Conservation (phyloP, 1,284 basidiomycete genomes). For the Heterobasidion occidentale region DNA sequence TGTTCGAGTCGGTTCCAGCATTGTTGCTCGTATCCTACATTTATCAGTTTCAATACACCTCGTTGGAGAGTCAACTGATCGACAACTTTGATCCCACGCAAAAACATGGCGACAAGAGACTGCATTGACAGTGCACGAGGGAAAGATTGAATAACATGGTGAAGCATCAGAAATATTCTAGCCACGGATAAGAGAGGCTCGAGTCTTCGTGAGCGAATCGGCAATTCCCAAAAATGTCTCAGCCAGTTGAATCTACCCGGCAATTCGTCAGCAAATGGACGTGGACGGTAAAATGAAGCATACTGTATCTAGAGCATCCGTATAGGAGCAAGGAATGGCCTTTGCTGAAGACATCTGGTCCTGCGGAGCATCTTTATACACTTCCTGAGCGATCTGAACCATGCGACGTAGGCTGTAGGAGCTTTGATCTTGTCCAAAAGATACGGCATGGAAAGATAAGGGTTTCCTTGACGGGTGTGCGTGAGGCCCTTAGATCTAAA, state of each 20-base stretch:
- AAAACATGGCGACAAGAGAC: no score
- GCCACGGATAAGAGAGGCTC: constrained; percentile 34
- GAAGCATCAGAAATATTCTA: no score
- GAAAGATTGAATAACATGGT: no score
- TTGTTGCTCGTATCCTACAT: no score
- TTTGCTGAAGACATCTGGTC: constrained; percentile 31
- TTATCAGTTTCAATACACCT: no score
- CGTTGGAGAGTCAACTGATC: no score
- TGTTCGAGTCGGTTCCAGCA: no score
- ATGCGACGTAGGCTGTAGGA: constrained; percentile 33
- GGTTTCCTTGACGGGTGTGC: not conserved
- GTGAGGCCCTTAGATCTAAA: no score
- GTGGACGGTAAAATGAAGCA: constrained; percentile 9
- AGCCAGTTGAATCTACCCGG: constrained; percentile 42
- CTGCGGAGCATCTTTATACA: constrained; percentile 36
- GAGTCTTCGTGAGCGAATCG: constrained; percentile 46
- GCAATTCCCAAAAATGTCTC: constrained; percentile 54
- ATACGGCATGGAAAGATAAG: not conserved
- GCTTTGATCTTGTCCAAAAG: not conserved
- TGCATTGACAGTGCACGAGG: no score
- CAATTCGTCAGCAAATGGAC: not conserved
- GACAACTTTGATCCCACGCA: no score
- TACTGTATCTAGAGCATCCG: constrained; percentile 47
- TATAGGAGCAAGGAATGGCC: constrained; percentile 38
- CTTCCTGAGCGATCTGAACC: constrained; percentile 42